Conservation (phyloP, 2,329 filamentous ascomycete genomes). For the Diaporthe citrichinensis region DNA sequence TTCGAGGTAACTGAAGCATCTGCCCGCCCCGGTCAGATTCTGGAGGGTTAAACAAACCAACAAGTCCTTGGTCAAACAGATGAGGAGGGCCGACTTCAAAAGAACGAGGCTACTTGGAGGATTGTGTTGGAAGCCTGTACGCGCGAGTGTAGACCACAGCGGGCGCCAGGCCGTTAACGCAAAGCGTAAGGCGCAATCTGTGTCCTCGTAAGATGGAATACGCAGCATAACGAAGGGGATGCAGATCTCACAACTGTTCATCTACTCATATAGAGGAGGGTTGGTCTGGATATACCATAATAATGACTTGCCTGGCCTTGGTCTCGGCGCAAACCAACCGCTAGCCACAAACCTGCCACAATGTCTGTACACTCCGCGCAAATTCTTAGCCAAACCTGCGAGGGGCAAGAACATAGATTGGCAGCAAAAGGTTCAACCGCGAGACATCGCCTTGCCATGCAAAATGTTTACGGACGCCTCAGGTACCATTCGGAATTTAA, state of each 20-base stretch:
- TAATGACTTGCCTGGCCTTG: slow-evolving; percentile 1
- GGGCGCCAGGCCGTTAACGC: neutral
- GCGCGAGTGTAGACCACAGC: neutral
- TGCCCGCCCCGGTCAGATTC: neutral
- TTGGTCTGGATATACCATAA: neutral
- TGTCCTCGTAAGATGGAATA: neutral
- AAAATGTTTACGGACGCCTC: neutral
- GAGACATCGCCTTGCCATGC: neutral
- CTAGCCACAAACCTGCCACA: neutral
- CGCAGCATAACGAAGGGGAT: too few relatives aligned
- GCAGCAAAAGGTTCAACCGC: neutral
- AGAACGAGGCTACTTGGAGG: neutral
- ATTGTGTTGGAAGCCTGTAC: neutral
- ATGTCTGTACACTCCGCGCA: too few relatives aligned
- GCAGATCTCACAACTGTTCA: neutral
- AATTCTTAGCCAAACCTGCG: neutral
- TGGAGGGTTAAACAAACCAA: neutral
- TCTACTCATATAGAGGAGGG: neutral
- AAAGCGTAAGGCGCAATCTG: neutral
- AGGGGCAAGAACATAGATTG: too few relatives aligned
- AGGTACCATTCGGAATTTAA: neutral
- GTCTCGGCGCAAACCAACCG: neutral
- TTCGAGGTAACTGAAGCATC: neutral
- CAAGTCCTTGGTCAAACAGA: neutral
- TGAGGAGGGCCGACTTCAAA: too few relatives aligned